phyloP scores from a whole-genome alignment of 2,329 filamentous ascomycete species.

The Chlorencoelia australis region DNA sequence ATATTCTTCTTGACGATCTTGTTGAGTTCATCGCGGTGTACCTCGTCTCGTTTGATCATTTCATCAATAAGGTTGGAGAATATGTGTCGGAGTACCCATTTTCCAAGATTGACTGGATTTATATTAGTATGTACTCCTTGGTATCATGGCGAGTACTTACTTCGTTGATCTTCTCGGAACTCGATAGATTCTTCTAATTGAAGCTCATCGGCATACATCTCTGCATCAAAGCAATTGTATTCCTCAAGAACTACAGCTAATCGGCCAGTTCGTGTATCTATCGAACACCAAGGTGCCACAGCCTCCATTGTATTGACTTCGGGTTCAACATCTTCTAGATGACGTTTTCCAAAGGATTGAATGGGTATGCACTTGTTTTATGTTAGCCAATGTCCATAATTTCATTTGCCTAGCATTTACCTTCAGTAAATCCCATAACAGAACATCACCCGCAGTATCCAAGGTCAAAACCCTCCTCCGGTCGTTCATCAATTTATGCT shows the following conservation, averaged over 20 bases:
- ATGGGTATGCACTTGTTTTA: conserved; percentile 66
- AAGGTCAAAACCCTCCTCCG: conserved; percentile 79
- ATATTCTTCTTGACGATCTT: conserved; percentile 47
- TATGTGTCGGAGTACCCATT: conserved; percentile 89
- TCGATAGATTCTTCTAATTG: conserved; percentile 62
- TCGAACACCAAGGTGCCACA: conserved; percentile 91
- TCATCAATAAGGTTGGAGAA: conserved; percentile 86
- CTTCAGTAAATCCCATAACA: conserved; percentile 88
- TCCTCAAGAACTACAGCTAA: conserved; percentile 86
- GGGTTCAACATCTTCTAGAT: conserved; percentile 84
- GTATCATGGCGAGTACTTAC: conserved; percentile 39
- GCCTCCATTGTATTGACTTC: conserved; percentile 81
- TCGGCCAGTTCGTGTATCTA: conserved; percentile 86
- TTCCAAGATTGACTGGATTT: conserved; percentile 77
- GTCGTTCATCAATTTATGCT: conserved; percentile 86
- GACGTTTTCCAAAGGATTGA: conserved; percentile 84
- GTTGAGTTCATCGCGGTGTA: conserved; percentile 59
- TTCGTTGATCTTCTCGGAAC: conserved; percentile 88
- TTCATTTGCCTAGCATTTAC: conserved; percentile 34
- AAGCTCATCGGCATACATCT: conserved; percentile 91
- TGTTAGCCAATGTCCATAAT: conserved; percentile 15
- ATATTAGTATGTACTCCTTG: conserved; percentile 16
- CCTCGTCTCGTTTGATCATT: conserved; percentile 73
- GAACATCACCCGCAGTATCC: conserved; percentile 88
- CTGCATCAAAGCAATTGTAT: conserved; percentile 94